Conservation (phyloP, 2,329 filamentous ascomycete genomes). For the Paecilomyces fulvus region DNA sequence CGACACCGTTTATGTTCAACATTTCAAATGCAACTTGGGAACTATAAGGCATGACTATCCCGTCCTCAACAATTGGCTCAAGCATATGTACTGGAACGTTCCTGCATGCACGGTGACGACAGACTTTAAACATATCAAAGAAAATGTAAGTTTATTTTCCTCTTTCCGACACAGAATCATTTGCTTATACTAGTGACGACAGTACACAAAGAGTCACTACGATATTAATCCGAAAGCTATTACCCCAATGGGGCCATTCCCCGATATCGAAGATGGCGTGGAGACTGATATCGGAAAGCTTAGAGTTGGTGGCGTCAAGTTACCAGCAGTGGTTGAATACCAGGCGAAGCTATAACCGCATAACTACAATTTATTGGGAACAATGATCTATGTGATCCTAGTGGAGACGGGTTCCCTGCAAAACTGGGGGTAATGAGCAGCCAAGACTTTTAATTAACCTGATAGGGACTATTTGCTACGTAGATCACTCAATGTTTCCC, state of each 20-base stretch:
- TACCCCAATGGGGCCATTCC: slow-evolving; percentile 55
- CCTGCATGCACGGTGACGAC: slow-evolving; percentile 50
- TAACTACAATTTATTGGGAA: neutral
- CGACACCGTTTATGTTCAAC: slow-evolving; percentile 55
- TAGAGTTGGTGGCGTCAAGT: slow-evolving; percentile 30
- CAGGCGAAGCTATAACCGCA: slow-evolving; percentile 12
- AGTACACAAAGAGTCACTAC: slow-evolving; percentile 52
- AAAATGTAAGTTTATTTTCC: slow-evolving; percentile 39
- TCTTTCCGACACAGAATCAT: neutral
- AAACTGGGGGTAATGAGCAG: no score
- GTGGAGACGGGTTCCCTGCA: neutral
- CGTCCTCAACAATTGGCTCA: slow-evolving; percentile 52
- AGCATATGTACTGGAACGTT: slow-evolving; percentile 50
- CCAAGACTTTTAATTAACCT: neutral
- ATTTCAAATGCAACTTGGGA: slow-evolving; percentile 59
- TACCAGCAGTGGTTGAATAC: slow-evolving; percentile 28
- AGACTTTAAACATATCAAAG: slow-evolving; percentile 60
- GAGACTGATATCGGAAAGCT: slow-evolving; percentile 43
- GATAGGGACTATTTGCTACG: neutral
- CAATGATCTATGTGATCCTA: neutral
- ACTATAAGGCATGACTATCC: slow-evolving; percentile 54
- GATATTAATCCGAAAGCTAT: slow-evolving; percentile 55
- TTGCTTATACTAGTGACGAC: neutral
- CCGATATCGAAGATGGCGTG: slow-evolving; percentile 47
- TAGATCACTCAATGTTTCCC: neutral